Percentiles rank a stretch among this genome's conserved stretches.
These are phyloP conservation scores for Ophiostoma montium DNA, from an alignment of 2,329 filamentous ascomycete species.

Conservation along the genomic window DNA sequence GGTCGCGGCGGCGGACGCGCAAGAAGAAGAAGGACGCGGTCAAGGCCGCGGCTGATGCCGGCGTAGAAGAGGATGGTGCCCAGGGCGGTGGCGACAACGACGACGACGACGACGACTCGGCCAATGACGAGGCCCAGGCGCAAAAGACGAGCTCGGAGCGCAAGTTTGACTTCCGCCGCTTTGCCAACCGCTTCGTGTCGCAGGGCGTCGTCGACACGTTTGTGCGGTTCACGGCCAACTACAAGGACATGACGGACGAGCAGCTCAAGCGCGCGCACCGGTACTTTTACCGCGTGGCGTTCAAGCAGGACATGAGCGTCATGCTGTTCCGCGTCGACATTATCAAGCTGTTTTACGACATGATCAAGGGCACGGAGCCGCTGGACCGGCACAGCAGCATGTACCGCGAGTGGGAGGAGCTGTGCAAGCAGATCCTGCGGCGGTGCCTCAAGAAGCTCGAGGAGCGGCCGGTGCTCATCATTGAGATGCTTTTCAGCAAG, in stretches of 20 bases:
- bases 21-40: conserved; percentile 60
- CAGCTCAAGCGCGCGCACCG: conserved; percentile 88
- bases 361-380: conserved; percentile 78
- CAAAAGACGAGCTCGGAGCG: conserved; percentile 64
- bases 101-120: conserved; percentile 54
- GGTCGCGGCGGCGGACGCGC: conserved; percentile 59
- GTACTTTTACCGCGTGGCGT: conserved; percentile 85
- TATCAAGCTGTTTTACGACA: conserved; percentile 70
- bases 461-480: conserved; percentile 69
- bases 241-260: conserved; percentile 60
- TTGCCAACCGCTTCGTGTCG: conserved; percentile 64
- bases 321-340: conserved; percentile 87
- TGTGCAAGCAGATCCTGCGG: conserved; percentile 71
- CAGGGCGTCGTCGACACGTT: conserved; percentile 86
- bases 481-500: conserved; percentile 93
- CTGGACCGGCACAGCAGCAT: conserved; percentile 51
- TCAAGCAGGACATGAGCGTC: conserved; percentile 85
- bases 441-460: conserved; percentile 74
- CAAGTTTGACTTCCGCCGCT: conserved; percentile 85
- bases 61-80: conserved; percentile 15
- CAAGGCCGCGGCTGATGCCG: conserved; percentile 20
- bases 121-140: conserved; percentile 55
- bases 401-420: conserved; percentile 82
- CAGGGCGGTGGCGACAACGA: conserved; percentile 7
- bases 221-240: conserved; percentile 63